Percentiles rank a stretch among this genome's conserved stretches.
Evolutionary conservation across 805 yeast genomes (phyloP).

Genomic region (Yarrowia osloensis): DNA sequence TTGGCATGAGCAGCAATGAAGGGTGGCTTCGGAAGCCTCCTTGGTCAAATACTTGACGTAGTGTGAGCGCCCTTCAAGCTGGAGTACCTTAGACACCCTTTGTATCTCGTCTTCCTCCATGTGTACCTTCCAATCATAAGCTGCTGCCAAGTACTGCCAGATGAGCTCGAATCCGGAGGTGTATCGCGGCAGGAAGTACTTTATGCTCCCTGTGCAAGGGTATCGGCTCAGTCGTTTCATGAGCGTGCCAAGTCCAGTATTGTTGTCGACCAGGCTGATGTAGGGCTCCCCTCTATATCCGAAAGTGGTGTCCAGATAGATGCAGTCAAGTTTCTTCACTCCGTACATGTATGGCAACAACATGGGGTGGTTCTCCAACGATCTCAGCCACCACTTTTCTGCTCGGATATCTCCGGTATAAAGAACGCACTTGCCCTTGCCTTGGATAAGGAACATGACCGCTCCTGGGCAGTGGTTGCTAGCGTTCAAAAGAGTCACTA

Average conservation of each 20-base stretch:
- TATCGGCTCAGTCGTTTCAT: neutral
- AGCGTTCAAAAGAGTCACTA: slow-evolving; percentile 8
- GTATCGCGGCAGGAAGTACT: slow-evolving; percentile 6
- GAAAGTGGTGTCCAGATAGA: slow-evolving; percentile 23
- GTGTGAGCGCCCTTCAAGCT: slow-evolving; percentile 3
- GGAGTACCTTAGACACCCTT: neutral
- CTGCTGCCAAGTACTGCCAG: slow-evolving; percentile 20
- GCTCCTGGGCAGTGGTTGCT: slow-evolving; percentile 30
- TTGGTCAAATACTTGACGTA: neutral
- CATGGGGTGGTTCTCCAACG: slow-evolving; percentile 12
- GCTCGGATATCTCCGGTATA: slow-evolving; percentile 28
- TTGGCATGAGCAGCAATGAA: slow-evolving; percentile 17
- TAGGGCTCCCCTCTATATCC: slow-evolving; percentile 25
- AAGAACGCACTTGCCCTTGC: neutral
- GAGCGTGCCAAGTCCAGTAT: neutral
- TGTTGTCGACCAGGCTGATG: neutral
- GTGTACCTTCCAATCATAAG: slow-evolving; percentile 25
- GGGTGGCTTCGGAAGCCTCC: slow-evolving; percentile 1
- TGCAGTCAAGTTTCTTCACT: slow-evolving; percentile 12
- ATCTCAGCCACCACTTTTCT: slow-evolving; percentile 22
- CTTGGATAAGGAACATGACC: slow-evolving; percentile 24
- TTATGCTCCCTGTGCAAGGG: neutral
- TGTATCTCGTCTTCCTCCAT: slow-evolving; percentile 20
- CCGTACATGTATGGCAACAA: slow-evolving; percentile 15
- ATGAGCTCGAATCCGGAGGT: slow-evolving; percentile 21